Base-by-base conservation (phyloP, 208 protist genomes). In the Jaenimonas drosophilae region DNA sequence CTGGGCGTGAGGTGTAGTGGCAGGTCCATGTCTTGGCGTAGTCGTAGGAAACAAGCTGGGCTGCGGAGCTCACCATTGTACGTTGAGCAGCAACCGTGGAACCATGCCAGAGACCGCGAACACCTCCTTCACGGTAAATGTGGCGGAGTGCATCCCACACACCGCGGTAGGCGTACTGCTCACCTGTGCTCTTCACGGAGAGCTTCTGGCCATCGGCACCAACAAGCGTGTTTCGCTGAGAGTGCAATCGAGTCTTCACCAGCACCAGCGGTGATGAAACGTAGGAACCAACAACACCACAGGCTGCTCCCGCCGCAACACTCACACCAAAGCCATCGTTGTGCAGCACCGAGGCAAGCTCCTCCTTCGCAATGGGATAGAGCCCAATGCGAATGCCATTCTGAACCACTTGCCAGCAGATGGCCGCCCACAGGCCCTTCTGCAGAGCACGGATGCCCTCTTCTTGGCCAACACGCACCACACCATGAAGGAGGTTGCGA, bases 241-340 rank as follows among this genome's bases (percentile, higher is more conserved):
- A 56, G 55, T 88, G 79, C 59, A 88, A 39, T 1, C 75, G 79
- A 19, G 73, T 84, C 60, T 88, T 88, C 33, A 88, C 53, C 44
- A 82, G 36, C 17, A 73, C 50, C 26, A 88, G 78, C 1, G 79
- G 79, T 1, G 68, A 74, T 20, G 73, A 60, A 6, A 65, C 24
- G 52, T 67, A 58, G 33, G 58, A 52, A 47, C 78, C 78, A 9
- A 70, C 37, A 6, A 66, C 23, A 11, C 79, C 79, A 32, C 71
- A 81, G 32, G 60, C 2, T 12, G 27, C 44, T 7, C 58, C 56
- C 30, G 57, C 32, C 4, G 23, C 19, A 0, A 61, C 38, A 26
- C 34, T 21, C 34, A 72, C 33, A 2, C 38, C 3, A 41, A 66
- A 61, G 26, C 24, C 42, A 49, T n/a, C 55, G 45, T 5, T 49